A percentile compares a stretch with the other conserved stretches of the same genome.
phyloP scores from a whole-genome alignment of 768 basidiomycete species.

The Suillus weaverae region DNA sequence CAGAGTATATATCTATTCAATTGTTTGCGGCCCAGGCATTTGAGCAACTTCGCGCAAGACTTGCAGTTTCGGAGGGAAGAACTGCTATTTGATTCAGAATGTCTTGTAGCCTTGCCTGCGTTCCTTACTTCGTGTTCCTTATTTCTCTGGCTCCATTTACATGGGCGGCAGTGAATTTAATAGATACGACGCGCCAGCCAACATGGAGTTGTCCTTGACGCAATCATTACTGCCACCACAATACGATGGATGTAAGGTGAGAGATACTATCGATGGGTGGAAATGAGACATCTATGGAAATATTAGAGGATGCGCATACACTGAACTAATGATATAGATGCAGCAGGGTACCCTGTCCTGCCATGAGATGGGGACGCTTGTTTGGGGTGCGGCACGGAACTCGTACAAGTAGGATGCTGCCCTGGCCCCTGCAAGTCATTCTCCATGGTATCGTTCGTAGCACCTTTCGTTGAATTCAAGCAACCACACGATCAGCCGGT shows the following conservation, averaged over 20 bases:
- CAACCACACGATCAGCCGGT: not conserved
- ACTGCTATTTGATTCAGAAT: not conserved
- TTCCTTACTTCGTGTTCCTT: not conserved
- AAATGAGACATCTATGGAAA: too few species aligned
- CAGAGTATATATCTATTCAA: too few species aligned
- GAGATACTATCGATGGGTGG: not conserved
- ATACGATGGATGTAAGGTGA: not conserved
- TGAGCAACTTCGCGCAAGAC: not conserved
- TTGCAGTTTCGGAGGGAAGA: not conserved
- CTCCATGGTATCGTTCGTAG: not conserved
- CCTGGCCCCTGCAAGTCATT: not conserved
- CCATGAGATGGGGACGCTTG: not conserved
- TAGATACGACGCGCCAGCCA: not conserved
- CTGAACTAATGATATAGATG: too few species aligned
- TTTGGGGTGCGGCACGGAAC: not conserved
- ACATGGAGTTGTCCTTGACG: not conserved
- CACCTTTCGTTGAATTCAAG: not conserved
- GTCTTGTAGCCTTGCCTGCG: not conserved
- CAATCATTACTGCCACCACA: not conserved
- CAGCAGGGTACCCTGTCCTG: too few species aligned
- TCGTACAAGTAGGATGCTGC: not conserved
- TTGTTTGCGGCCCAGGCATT: too few species aligned
- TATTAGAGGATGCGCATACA: too few species aligned
- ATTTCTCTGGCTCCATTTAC: too few species aligned
- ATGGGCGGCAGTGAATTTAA: too few species aligned